phyloP scores from a whole-genome alignment of 208 protist genomes.

The Crithidia acanthocephali region DNA sequence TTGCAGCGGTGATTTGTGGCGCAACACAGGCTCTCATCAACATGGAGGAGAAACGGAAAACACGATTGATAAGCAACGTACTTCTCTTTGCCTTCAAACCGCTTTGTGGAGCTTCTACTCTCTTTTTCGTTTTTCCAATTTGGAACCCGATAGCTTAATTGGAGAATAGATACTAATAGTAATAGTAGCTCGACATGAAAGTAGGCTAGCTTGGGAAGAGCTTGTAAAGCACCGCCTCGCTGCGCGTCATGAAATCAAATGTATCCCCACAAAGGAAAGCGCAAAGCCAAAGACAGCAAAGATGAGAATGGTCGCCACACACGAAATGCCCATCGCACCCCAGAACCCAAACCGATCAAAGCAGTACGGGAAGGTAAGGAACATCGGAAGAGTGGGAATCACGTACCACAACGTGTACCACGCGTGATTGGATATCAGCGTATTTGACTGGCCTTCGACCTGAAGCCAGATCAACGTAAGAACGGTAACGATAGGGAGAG shows the following conservation, averaged over 20 bases:
- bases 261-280: constrained; percentile 19
- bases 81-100: background rate
- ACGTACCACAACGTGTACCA: constrained; percentile 44
- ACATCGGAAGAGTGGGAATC: constrained; percentile 39
- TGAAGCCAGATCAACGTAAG: constrained; percentile 38
- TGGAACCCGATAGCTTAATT: too few species aligned
- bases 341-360: constrained; percentile 29
- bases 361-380: constrained; percentile 27
- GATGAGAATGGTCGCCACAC: constrained; percentile 1
- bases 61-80: background rate
- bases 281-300: constrained; percentile 20
- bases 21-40: background rate
- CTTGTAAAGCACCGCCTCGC: too few species aligned
- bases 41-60: background rate
- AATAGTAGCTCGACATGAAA: too few species aligned
- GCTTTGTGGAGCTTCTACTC: background rate
- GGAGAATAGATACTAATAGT: too few species aligned
- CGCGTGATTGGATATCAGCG: constrained; percentile 32
- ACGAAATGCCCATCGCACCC: constrained; percentile 15
- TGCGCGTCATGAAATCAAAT: constrained; percentile 1
- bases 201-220: too few species aligned
- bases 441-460: constrained; percentile 32
- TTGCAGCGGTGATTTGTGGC: too few species aligned
- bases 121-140: background rate
- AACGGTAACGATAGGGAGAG: constrained; percentile 32